These are phyloP conservation scores for Lactarius trivialis DNA, from an alignment of 768 basidiomycete species.

Conservation along the genomic window DNA sequence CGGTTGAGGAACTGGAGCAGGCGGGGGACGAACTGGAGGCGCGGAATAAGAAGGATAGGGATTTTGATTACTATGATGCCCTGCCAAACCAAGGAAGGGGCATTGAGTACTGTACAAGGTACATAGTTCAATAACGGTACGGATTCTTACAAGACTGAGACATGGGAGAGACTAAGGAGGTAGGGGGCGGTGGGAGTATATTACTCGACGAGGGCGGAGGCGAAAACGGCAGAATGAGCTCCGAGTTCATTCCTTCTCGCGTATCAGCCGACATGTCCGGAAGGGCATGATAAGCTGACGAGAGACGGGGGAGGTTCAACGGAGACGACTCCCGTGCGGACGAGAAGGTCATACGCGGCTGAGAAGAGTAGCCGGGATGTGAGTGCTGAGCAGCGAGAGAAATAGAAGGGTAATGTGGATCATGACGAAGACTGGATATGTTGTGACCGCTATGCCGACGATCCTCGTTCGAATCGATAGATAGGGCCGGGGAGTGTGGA, in stretches of 20 bases:
- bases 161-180: slow-evolving; percentile 41
- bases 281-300: slow-evolving; percentile 19
- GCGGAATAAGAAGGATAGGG: slow-evolving; percentile 22
- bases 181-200: slow-evolving; percentile 39
- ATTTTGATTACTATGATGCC: slow-evolving; percentile 30
- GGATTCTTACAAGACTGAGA: slow-evolving; percentile 57
- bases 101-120: slow-evolving; percentile 64
- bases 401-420: slow-evolving; percentile 26
- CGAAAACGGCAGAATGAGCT: slow-evolving; percentile 20
- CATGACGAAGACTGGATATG: slow-evolving; percentile 31
- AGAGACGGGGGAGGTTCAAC: slow-evolving; percentile 22
- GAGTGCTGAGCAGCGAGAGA: slow-evolving; percentile 24
- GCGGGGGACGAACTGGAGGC: slow-evolving; percentile 4
- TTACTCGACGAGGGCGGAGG: slow-evolving; percentile 31
- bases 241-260: slow-evolving; percentile 17
- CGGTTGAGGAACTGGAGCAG: not conserved
- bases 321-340: slow-evolving; percentile 21
- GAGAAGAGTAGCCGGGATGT: slow-evolving; percentile 14
- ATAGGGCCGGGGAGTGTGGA: slow-evolving; percentile 44
- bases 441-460: slow-evolving; percentile 30
- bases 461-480: slow-evolving; percentile 38
- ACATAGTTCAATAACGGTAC: slow-evolving; percentile 64
- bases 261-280: slow-evolving; percentile 17
- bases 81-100: slow-evolving; percentile 43
- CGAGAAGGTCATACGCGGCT: slow-evolving; percentile 21